phyloP scores from a whole-genome alignment of 139 green algal species.

The Micromonas commoda region DNA sequence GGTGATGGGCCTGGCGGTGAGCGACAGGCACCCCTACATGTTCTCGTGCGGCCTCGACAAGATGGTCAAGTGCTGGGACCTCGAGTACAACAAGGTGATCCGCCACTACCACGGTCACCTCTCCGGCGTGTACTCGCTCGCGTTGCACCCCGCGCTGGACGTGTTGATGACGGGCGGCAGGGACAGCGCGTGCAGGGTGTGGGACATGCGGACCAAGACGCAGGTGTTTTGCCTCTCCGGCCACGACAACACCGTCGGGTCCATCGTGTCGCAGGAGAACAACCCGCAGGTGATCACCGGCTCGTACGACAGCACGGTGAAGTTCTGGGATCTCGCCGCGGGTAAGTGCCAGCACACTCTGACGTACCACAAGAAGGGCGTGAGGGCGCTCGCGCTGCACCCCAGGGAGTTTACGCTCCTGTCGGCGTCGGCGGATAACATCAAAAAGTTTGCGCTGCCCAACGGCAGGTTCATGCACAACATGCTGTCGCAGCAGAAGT shows the following conservation, averaged over 20 bases:
- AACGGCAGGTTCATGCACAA: slow-evolving; percentile 94
- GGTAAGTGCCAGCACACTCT: slow-evolving; percentile 77
- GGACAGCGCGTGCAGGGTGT: slow-evolving; percentile 86
- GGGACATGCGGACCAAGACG: slow-evolving; percentile 94
- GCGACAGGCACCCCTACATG: slow-evolving; percentile 90
- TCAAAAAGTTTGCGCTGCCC: slow-evolving; percentile 94
- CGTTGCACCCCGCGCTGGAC: slow-evolving; percentile 90
- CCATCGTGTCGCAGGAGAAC: slow-evolving; percentile 68
- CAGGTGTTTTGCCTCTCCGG: slow-evolving; percentile 80
- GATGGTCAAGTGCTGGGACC: slow-evolving; percentile 98
- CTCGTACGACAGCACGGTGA: slow-evolving; percentile 74
- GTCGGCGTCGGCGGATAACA: slow-evolving; percentile 82
- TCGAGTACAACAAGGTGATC: slow-evolving; percentile 99
- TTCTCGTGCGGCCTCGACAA: slow-evolving; percentile 95
- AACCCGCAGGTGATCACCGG: slow-evolving; percentile 83
- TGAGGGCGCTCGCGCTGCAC: slow-evolving; percentile 69
- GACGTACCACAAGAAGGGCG: slow-evolving; percentile 97
- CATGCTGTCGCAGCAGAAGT: slow-evolving; percentile 82
- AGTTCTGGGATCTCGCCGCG: slow-evolving; percentile 74
- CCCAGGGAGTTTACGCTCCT: slow-evolving; percentile 81
- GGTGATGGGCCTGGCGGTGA: slow-evolving; percentile 81
- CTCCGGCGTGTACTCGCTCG: slow-evolving; percentile 91
- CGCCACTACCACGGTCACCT: slow-evolving; percentile 97
- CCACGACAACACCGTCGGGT: slow-evolving; percentile 89
- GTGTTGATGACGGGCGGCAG: slow-evolving; percentile 80